Base-by-base conservation (phyloP, 2,329 filamentous ascomycete genomes). In the Talaromyces verruculosus region DNA sequence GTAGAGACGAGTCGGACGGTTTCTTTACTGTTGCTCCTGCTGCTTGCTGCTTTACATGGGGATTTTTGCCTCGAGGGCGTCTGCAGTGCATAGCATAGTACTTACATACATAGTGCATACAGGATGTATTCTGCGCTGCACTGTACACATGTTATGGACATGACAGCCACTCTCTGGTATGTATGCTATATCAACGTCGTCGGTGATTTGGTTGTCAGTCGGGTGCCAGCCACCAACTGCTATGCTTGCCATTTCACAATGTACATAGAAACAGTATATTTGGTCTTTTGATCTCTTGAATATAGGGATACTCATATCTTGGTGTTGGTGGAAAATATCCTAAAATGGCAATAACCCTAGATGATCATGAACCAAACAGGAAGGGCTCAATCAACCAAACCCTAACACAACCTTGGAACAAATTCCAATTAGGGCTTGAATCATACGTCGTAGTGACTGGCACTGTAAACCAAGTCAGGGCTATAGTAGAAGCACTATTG, bases 121-220 rank as follows among this genome's bases (percentile, higher is more conserved):
- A 22, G 45, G 10, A 41, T 62, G 45, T 55, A 39, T 45, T n/a
- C 51, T 64, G 51, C 51, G 30, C 63, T 58, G 62, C 39, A 28
- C 62, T 64, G 60, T 43, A 60, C 60, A 66, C 65, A 66, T 63
- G 61, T 53, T 63, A 7, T 19, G 11, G 13, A 30, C 19, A 39
- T 60, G 65, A 63, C 49, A 65, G 64, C 64, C 64, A 65, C 64
- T 41, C 47, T 58, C 61, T 37, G 65, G 65, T 60, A 63, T 63
- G 65, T 53, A 35, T 35, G 35, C 13, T 43, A 63, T 47, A 51
- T 49, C 60, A 33, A 37, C 59, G 33, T 19, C n/a, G 47, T 19
- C 2, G 33, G 41, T 58, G 13, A 41, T 19, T 58, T 47, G 43
- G 10, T 53, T 28, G 15, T 4, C 7, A n/a, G 43, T n/a, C 15